Evolutionary conservation across 352 stramenopile species (phyloP), one percentile per base, ranked within the genome.

Genomic region (Nothophytophthora sp.): DNA sequence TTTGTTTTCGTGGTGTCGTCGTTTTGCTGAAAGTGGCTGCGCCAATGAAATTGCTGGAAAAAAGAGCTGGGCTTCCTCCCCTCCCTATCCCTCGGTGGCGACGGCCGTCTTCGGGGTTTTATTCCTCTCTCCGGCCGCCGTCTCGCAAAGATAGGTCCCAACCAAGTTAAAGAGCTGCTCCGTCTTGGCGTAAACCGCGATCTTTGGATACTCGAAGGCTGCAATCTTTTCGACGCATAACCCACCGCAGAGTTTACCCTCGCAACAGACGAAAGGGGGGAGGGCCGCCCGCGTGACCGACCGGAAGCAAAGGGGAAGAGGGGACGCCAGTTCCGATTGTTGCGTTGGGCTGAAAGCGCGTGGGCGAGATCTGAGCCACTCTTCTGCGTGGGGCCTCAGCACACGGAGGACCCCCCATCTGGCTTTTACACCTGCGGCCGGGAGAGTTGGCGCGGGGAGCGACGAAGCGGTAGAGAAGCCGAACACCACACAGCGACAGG

Each of bases 251-350:
- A n/a, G 4, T 25, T 28, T 42, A 22, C 16, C 36, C 36, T 42
- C 16, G 36, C 36, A 42, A 42, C 36, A 42, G 19, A 42, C 36
- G 49, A 53, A 15, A 46, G 53, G 52, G 58, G 57, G 63, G 40
- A n/a, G n/a, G n/a, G n/a, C n/a, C 40, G 16, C 39, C 34, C n/a
- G 13, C 13, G 47, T 63, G 47, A 53, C 37, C 49, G 35, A 34
- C 37, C 51, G 9, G 29, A 16, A 42, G 22, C 22, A 50, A 35
- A 54, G 46, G 35, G 27, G 40, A 22, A 50, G 46, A 63, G 42
- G 22, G 51, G 38, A 34, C 41, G 45, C 46, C 63, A 72, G 63
- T 72, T 72, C 63, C 49, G 48, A 68, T 72, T 72, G 58, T 68
- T 72, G 57, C 44, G 50, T 56, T 52, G 49, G 46, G 34, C 8